A percentile compares a stretch with the other conserved stretches of the same genome.
These are phyloP conservation scores for Mycena galopus DNA, from an alignment of 768 basidiomycete species.

Conservation along the genomic window DNA sequence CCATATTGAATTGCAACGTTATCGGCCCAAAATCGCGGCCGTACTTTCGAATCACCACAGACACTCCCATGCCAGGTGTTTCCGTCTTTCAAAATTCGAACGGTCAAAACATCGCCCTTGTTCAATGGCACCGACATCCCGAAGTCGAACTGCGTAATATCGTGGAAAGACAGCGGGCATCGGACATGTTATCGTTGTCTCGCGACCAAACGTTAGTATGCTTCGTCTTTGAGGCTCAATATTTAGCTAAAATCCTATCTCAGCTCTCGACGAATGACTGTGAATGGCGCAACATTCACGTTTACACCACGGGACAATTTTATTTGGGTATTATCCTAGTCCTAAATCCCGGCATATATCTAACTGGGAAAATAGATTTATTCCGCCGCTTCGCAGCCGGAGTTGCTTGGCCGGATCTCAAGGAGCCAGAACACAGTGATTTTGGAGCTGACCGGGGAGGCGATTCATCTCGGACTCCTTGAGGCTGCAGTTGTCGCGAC, in stretches of 20 bases:
- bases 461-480: slow-evolving; percentile 59
- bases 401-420: slow-evolving; percentile 56
- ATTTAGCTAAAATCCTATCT: not conserved
- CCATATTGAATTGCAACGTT: slow-evolving; percentile 54
- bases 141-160: slow-evolving; percentile 54
- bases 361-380: slow-evolving; percentile 5
- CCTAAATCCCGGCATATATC: not conserved
- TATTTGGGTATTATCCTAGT: slow-evolving; percentile 41
- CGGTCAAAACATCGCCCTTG: slow-evolving; percentile 52
- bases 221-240: not conserved
- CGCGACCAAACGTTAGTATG: slow-evolving; percentile 50
- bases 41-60: slow-evolving; percentile 54
- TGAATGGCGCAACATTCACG: slow-evolving; percentile 14
- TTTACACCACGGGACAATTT: slow-evolving; percentile 33
- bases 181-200: slow-evolving; percentile 56
- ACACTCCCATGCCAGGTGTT: slow-evolving; percentile 48
- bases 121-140: slow-evolving; percentile 54
- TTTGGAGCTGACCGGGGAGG: slow-evolving; percentile 61
- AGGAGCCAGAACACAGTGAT: slow-evolving; percentile 43
- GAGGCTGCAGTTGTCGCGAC: slow-evolving; percentile 60
- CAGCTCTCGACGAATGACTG: slow-evolving; percentile 28
- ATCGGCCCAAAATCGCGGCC: slow-evolving; percentile 50
- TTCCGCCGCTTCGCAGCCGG: slow-evolving; percentile 26
- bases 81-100: slow-evolving; percentile 54
- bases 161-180: slow-evolving; percentile 48